phyloP scores from a whole-genome alignment of 2,329 filamentous ascomycete genomes.

The Aspergillus ibericus region DNA sequence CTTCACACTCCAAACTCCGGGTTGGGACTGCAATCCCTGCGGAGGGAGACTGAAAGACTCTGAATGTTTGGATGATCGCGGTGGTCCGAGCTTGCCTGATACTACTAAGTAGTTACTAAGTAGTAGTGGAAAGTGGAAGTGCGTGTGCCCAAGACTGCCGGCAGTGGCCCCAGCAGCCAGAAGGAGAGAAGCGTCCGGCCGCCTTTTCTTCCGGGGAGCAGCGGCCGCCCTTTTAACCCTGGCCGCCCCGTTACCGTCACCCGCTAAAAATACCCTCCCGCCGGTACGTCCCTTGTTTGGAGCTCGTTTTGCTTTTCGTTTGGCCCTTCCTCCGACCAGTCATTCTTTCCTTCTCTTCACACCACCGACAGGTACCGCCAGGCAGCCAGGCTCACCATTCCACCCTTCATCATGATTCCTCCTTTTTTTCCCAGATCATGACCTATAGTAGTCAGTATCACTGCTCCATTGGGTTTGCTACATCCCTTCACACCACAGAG shows the following conservation, averaged over 20 bases:
- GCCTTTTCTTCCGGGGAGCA: constrained; percentile 16
- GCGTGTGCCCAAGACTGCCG: constrained; percentile 18
- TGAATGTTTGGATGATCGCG: constrained; percentile 11
- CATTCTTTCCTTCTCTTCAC: not conserved
- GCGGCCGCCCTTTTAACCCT: constrained; percentile 39
- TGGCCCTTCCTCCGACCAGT: not conserved
- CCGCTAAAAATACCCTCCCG: constrained; percentile 23
- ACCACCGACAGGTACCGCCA: not conserved
- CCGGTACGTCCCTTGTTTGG: not conserved
- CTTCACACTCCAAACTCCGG: not conserved
- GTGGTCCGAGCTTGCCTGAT: constrained; percentile 20
- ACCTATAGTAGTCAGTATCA: too few species aligned
- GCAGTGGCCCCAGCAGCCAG: constrained; percentile 17
- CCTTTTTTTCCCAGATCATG: not conserved
- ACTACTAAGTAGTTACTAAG: too few species aligned
- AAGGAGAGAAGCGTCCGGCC: constrained; percentile 17
- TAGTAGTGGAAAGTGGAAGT: not conserved
- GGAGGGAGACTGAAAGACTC: not conserved
- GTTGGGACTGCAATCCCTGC: too few species aligned
- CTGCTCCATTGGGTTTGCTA: too few species aligned
- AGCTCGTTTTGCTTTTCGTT: constrained; percentile 6
- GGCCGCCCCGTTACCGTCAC: constrained; percentile 15
- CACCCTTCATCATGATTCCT: constrained; percentile 1
- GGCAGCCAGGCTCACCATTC: not conserved
- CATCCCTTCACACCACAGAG: too few species aligned